Evolutionary conservation across 176 grass and related monocot genomes (phyloP).

Genomic region (Echinochloa phyllopogon): DNA sequence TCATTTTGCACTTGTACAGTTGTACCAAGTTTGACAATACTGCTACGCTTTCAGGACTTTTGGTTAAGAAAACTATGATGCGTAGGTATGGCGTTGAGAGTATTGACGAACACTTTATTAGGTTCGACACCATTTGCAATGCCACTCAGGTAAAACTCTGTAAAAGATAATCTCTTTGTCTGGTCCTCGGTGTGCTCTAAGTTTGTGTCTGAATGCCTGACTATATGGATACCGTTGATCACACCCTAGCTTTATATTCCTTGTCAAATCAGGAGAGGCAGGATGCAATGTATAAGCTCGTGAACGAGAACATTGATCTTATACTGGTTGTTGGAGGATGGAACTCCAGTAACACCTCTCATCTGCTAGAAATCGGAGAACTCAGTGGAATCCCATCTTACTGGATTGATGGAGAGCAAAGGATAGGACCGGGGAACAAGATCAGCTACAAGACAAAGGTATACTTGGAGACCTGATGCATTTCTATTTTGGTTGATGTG

Average conservation of each 20-base stretch:
- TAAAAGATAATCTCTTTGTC: too few species aligned
- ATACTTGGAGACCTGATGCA: too few species aligned
- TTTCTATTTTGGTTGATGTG: too few species aligned
- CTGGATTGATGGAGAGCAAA: conserved; percentile 89
- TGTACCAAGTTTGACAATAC: conserved; percentile 12
- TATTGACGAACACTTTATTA: conserved; percentile 74
- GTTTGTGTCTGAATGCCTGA: neutral
- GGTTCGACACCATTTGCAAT: conserved; percentile 96
- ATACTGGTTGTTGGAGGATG: conserved; percentile 97
- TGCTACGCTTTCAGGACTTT: conserved; percentile 52
- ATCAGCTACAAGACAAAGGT: conserved; percentile 66
- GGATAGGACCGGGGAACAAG: conserved; percentile 95
- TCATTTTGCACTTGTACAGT: conserved; percentile 4
- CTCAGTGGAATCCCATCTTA: conserved; percentile 88
- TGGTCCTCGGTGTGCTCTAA: too few species aligned
- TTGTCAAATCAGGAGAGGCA: conserved; percentile 77
- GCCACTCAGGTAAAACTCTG: conserved; percentile 74
- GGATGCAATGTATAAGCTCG: conserved; percentile 91
- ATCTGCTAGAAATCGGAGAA: conserved; percentile 98
- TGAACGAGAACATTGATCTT: conserved; percentile 95
- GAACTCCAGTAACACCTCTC: conserved; percentile 98
- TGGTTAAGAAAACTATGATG: conserved; percentile 90
- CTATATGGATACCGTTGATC: too few species aligned
- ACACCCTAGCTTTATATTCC: too few species aligned
- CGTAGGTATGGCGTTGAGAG: conserved; percentile 83